Conservation (phyloP, 208 protist species). For the Naegleria fowleri region DNA sequence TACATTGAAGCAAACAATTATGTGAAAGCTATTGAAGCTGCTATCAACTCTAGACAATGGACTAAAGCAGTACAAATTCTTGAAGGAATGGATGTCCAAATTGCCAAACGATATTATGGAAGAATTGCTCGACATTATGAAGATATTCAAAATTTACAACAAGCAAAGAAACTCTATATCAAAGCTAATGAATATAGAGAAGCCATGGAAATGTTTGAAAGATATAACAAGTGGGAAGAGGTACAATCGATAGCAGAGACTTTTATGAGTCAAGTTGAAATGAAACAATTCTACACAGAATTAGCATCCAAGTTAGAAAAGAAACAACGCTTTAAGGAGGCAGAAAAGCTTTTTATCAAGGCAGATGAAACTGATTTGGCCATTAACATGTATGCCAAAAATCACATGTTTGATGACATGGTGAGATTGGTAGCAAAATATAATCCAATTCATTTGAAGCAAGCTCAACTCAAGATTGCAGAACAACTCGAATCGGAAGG, state of each 20-base stretch:
- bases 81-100: slow-evolving; percentile 49
- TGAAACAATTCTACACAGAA: slow-evolving; percentile 76
- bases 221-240: slow-evolving; percentile 77
- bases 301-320: slow-evolving; percentile 86
- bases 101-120: slow-evolving; percentile 67
- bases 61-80: slow-evolving; percentile 72
- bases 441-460: slow-evolving; percentile 76
- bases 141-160: slow-evolving; percentile 69
- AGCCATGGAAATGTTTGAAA: slow-evolving; percentile 93
- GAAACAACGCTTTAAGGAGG: slow-evolving; percentile 81
- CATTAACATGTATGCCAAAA: slow-evolving; percentile 91
- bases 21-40: slow-evolving; percentile 87
- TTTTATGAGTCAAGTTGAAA: slow-evolving; percentile 76
- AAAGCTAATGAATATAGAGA: slow-evolving; percentile 69
- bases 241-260: slow-evolving; percentile 84
- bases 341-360: slow-evolving; percentile 89
- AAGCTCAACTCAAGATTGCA: slow-evolving; percentile 87
- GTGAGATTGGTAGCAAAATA: slow-evolving; percentile 74
- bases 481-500: slow-evolving; percentile 89
- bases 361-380: slow-evolving; percentile 90
- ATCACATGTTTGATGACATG: slow-evolving; percentile 55
- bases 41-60: slow-evolving; percentile 88
- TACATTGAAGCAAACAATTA: slow-evolving; percentile 89
- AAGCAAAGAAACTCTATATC: slow-evolving; percentile 88
- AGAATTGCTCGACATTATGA: slow-evolving; percentile 88